phyloP scores from a whole-genome alignment of 441 rosid genomes.

The Oxalis stricta region DNA sequence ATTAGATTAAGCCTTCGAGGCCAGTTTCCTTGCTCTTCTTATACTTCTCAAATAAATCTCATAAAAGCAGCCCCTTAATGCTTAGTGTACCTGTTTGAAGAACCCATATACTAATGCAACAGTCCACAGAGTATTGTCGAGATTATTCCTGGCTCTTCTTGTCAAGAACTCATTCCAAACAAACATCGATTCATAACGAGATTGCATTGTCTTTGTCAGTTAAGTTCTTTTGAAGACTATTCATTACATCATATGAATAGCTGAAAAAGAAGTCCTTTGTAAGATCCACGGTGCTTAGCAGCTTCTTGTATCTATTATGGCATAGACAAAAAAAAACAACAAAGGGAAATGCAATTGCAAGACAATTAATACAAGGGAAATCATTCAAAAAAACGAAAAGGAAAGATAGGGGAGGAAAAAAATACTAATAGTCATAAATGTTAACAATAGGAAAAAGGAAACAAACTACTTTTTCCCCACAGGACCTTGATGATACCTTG shows the following conservation, averaged over 20 bases:
- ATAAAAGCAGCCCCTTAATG: not conserved
- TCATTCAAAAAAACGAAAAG: conserved; percentile 7
- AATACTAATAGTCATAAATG: conserved; percentile 8
- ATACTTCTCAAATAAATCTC: not conserved
- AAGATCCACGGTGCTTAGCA: conserved; percentile 59
- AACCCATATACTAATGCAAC: conserved; percentile 67
- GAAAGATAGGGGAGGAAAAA: conserved; percentile 7
- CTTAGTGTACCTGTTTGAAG: conserved; percentile 54
- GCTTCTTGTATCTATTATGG: conserved; percentile 81
- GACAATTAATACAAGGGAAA: conserved; percentile 19
- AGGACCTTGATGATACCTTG: conserved; percentile 64
- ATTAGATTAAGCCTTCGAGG: too few species aligned
- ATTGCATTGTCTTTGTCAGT: conserved; percentile 29
- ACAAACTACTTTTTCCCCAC: conserved; percentile 26
- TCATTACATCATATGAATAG: conserved; percentile 65
- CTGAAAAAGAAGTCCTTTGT: conserved; percentile 79
- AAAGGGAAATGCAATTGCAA: conserved; percentile 15
- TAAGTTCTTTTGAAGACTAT: conserved; percentile 53
- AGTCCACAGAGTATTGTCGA: conserved; percentile 56
- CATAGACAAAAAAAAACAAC: conserved; percentile 13
- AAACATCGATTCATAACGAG: conserved; percentile 50
- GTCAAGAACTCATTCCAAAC: conserved; percentile 72
- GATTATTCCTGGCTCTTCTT: conserved; percentile 35
- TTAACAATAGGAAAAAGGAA: conserved; percentile 13
- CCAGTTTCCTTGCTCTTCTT: not conserved